Conservation (phyloP, 2,329 filamentous ascomycete species). For the Apiospora hydei region DNA sequence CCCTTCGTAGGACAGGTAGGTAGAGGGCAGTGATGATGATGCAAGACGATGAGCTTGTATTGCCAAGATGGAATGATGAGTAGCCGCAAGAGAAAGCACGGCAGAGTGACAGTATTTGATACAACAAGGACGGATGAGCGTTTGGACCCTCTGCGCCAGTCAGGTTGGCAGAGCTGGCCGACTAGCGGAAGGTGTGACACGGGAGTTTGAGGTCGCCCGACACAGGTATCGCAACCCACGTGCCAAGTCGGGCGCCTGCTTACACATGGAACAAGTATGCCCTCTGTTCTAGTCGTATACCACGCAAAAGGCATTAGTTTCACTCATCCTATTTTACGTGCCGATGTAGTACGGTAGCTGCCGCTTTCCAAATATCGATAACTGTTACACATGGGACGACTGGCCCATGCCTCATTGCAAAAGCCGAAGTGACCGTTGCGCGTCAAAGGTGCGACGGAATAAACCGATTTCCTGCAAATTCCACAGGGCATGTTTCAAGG, state of each 20-base stretch:
- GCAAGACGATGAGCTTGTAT: neutral
- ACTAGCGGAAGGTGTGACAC: conserved; percentile 9
- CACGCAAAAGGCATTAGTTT: neutral
- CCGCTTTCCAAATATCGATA: neutral
- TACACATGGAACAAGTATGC: neutral
- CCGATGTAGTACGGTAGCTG: neutral
- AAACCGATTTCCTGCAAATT: neutral
- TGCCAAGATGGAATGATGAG: conserved; percentile 13
- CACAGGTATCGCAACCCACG: neutral
- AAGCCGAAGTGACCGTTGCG: neutral
- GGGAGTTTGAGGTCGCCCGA: conserved; percentile 14
- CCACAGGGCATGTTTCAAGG: neutral
- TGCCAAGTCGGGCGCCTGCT: neutral
- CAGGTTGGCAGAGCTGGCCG: neutral
- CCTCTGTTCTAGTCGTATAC: neutral
- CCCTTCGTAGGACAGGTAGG: neutral
- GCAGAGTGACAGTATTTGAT: conserved; percentile 6
- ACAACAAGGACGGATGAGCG: neutral
- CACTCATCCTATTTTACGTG: neutral
- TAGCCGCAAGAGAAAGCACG: neutral
- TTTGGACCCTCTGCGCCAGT: conserved; percentile 4
- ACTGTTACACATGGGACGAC: conserved; percentile 1
- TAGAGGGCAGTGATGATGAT: neutral
- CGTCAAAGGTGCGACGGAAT: neutral
- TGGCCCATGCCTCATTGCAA: neutral